Conservation (phyloP, 2,329 filamentous ascomycete genomes). For the Apiospora malaysiana region DNA sequence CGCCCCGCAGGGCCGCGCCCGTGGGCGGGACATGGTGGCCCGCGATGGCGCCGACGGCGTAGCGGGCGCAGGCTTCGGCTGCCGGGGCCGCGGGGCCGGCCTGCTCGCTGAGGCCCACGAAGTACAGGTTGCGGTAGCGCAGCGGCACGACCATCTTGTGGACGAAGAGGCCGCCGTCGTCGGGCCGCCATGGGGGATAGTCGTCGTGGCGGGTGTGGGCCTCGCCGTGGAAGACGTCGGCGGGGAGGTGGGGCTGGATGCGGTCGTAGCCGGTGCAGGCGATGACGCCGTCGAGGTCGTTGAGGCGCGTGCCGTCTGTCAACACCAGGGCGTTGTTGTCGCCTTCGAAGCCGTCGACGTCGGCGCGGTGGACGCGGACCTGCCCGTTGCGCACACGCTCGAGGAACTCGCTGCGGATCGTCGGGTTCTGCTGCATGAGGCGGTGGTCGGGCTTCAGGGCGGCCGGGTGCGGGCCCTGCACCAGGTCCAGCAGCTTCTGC, state of each 20-base stretch:
- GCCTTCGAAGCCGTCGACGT: conserved; percentile 38
- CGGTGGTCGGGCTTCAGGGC: conserved; percentile 42
- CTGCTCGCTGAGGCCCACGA: conserved; percentile 36
- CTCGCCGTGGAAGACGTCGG: conserved; percentile 30
- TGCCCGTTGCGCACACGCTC: conserved; percentile 38
- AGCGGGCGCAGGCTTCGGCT: conserved; percentile 43
- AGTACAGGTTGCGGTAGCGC: conserved; percentile 38
- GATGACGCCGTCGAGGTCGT: conserved; percentile 31
- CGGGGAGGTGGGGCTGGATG: conserved; percentile 35
- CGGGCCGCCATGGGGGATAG: background rate
- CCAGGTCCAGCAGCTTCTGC: conserved; percentile 37
- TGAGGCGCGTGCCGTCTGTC: conserved; percentile 35
- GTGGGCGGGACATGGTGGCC: conserved; percentile 33
- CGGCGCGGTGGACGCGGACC: conserved; percentile 41
- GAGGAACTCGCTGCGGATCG: conserved; percentile 36
- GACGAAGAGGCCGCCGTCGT: conserved; percentile 30
- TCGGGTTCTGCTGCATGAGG: conserved; percentile 43
- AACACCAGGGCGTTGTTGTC: conserved; percentile 32
- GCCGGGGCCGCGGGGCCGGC: conserved; percentile 40
- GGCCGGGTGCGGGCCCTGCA: conserved; percentile 35
- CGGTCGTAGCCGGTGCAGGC: conserved; percentile 25
- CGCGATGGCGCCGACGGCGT: conserved; percentile 39
- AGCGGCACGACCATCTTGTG: conserved; percentile 41
- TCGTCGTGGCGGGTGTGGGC: conserved; percentile 33
- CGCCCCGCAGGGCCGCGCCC: conserved; percentile 34